Evolutionary conservation across 2,329 filamentous ascomycete species (phyloP).

Genomic region (Didymella pomorum): DNA sequence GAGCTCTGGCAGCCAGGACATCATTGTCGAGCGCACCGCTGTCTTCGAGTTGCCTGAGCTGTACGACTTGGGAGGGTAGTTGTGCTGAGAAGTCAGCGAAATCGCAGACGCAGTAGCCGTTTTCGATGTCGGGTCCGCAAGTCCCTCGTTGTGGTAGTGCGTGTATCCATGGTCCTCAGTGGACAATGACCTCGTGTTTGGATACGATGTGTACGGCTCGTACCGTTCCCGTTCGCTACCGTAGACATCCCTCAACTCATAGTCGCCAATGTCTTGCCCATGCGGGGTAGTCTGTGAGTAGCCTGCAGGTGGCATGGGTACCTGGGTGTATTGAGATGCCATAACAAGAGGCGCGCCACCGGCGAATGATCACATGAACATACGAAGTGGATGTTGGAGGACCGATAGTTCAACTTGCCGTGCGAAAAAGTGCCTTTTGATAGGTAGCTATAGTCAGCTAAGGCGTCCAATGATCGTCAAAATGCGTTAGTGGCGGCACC

Average conservation of each 20-base stretch:
- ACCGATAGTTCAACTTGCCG: neutral
- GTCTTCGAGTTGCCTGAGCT: neutral
- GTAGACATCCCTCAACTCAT: slow-evolving; percentile 1
- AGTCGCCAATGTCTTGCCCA: neutral
- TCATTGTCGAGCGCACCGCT: neutral
- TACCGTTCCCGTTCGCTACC: neutral
- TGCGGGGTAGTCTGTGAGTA: neutral
- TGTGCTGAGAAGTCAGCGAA: neutral
- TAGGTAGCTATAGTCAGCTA: neutral
- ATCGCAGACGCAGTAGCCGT: neutral
- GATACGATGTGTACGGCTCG: neutral
- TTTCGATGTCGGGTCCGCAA: neutral
- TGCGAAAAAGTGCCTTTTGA: neutral
- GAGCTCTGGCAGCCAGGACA: slow-evolving; percentile 4
- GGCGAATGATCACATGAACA: neutral
- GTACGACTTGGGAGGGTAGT: neutral
- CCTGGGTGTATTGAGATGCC: slow-evolving; percentile 4
- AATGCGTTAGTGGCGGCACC: neutral
- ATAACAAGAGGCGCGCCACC: neutral
- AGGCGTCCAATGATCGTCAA: neutral
- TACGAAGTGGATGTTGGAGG: neutral
- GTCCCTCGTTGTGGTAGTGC: neutral
- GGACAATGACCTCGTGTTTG: neutral
- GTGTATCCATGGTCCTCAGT: neutral
- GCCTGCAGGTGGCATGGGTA: neutral